Percentiles rank a stretch among this genome's conserved stretches.
Evolutionary conservation across 176 grass and related monocot genomes (phyloP).

Genomic region (Cocos nucifera): DNA sequence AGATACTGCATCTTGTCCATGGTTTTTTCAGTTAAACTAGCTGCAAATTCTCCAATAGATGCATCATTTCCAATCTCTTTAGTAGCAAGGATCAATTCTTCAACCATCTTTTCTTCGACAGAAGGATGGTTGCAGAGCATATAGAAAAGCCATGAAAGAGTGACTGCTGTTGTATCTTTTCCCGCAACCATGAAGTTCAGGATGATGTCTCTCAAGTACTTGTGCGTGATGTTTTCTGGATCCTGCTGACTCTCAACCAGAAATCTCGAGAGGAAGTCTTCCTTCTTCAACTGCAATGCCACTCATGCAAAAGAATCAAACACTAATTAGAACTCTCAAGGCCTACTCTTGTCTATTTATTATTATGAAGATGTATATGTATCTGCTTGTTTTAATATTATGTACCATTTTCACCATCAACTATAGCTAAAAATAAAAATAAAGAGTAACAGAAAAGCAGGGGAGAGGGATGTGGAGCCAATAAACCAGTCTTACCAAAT

Average conservation of each 20-base stretch:
- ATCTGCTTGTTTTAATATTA: too few species aligned
- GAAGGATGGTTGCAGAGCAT: slow-evolving; percentile 56
- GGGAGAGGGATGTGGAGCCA: too few species aligned
- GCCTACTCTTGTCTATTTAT: too few species aligned
- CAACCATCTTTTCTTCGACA: slow-evolving; percentile 28
- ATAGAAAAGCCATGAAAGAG: slow-evolving; percentile 51
- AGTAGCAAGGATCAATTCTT: slow-evolving; percentile 20
- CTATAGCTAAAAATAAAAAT: too few species aligned
- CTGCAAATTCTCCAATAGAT: slow-evolving; percentile 10
- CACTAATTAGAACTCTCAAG: too few species aligned
- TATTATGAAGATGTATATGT: too few species aligned
- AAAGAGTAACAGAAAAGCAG: too few species aligned
- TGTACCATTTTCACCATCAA: too few species aligned
- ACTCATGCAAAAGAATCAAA: too few species aligned
- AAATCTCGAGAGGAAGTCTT: slow-evolving; percentile 49
- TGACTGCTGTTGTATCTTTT: slow-evolving; percentile 45
- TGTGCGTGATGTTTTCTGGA: slow-evolving; percentile 24
- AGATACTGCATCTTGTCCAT: slow-evolving; percentile 61
- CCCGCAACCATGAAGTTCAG: slow-evolving; percentile 52
- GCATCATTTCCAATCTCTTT: too few species aligned
- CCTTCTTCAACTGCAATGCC: neutral
- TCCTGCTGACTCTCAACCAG: slow-evolving; percentile 9
- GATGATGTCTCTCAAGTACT: slow-evolving; percentile 57
- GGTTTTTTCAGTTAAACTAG: slow-evolving; percentile 27
- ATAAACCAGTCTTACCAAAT: slow-evolving; percentile 9